These are phyloP conservation scores for Corynespora cassiicola DNA, from an alignment of 2,329 filamentous ascomycete species.

Conservation along the genomic window DNA sequence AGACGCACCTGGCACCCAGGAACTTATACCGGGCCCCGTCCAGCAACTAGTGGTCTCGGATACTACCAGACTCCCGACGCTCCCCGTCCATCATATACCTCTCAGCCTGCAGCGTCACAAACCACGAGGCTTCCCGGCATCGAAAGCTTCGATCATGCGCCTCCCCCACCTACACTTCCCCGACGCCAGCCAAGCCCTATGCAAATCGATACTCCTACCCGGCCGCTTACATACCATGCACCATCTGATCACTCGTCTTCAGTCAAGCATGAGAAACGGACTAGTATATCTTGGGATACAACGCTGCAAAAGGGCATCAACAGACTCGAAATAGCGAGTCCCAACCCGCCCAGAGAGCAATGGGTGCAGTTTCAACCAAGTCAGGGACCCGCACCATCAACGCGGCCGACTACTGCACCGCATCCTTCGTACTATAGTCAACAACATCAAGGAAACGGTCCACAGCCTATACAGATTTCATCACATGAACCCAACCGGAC, in stretches of 20 bases:
- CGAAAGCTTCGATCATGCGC: slow-evolving; percentile 85
- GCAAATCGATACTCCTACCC: slow-evolving; percentile 69
- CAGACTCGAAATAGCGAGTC: slow-evolving; percentile 67
- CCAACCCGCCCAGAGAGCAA: slow-evolving; percentile 44
- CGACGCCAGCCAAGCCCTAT: slow-evolving; percentile 76
- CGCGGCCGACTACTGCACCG: slow-evolving; percentile 45
- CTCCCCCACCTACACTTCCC: slow-evolving; percentile 66
- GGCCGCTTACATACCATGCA: slow-evolving; percentile 45
- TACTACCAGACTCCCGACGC: slow-evolving; percentile 76
- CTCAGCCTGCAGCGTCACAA: slow-evolving; percentile 62
- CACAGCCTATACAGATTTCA: slow-evolving; percentile 33
- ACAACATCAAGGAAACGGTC: slow-evolving; percentile 23
- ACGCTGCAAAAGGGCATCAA: slow-evolving; percentile 71
- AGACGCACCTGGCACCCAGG: slow-evolving; percentile 92
- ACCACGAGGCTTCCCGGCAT: slow-evolving; percentile 83
- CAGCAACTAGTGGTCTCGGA: slow-evolving; percentile 74
- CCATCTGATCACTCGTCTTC: slow-evolving; percentile 31
- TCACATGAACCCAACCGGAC: slow-evolving; percentile 43
- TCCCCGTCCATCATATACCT: slow-evolving; percentile 62
- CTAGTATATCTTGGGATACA: slow-evolving; percentile 65
- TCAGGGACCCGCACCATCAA: slow-evolving; percentile 22
- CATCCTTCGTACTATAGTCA: slow-evolving; percentile 42
- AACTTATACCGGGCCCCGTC: slow-evolving; percentile 64
- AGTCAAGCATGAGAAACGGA: slow-evolving; percentile 37
- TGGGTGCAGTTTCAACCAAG: slow-evolving; percentile 40